Evolutionary conservation across 2,329 filamentous ascomycete genomes (phyloP).

Genomic region (Penicillium decumbens): DNA sequence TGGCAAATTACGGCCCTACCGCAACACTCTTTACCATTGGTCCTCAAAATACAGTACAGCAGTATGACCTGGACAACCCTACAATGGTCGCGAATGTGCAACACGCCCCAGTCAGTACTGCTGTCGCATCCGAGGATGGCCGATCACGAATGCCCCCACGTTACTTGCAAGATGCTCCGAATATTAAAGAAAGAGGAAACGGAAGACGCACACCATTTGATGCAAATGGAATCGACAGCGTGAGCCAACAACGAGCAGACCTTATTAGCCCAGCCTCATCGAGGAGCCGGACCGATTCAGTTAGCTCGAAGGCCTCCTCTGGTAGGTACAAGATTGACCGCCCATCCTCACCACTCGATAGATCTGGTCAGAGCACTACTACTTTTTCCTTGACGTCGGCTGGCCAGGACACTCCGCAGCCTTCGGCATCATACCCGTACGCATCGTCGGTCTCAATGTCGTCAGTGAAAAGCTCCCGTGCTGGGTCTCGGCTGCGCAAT

Average conservation of each 20-base stretch:
- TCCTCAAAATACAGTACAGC: conserved; percentile 81
- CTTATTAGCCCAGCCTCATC: conserved; percentile 64
- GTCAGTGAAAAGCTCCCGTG: conserved; percentile 40
- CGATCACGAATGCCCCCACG: conserved; percentile 26
- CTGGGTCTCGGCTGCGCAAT: conserved; percentile 68
- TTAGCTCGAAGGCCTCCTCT: conserved; percentile 54
- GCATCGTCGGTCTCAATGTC: conserved; percentile 46
- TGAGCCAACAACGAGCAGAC: conserved; percentile 59
- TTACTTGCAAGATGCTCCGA: conserved; percentile 34
- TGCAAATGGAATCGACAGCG: conserved; percentile 59
- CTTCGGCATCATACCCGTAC: conserved; percentile 44
- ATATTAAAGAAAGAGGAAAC: conserved; percentile 68
- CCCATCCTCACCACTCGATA: conserved; percentile 40
- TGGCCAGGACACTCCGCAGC: conserved; percentile 33
- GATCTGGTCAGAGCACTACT: conserved; percentile 43
- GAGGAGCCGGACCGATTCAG: conserved; percentile 57
- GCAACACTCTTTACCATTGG: conserved; percentile 91
- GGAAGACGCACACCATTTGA: conserved; percentile 70
- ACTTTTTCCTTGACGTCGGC: conserved; percentile 43
- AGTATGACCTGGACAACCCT: conserved; percentile 86
- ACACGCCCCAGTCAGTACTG: conserved; percentile 71
- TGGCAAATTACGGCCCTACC: conserved; percentile 83
- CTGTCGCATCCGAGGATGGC: conserved; percentile 71
- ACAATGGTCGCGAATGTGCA: conserved; percentile 83
- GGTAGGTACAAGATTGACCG: conserved; percentile 36